phyloP scores from a whole-genome alignment of 306 rosid species.

The Cucumis cinereus region DNA sequence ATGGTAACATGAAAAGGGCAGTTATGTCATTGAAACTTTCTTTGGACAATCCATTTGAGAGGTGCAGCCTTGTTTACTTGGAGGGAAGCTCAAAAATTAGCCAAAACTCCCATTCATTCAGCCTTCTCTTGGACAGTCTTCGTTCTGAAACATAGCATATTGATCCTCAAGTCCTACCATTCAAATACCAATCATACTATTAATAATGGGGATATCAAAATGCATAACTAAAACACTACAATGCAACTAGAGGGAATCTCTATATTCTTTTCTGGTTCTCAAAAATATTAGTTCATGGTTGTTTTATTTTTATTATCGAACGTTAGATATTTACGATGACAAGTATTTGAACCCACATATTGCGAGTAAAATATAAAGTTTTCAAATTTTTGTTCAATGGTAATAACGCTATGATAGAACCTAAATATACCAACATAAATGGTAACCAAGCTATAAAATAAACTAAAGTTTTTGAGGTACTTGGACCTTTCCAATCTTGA shows the following conservation, averaged over 20 bases:
- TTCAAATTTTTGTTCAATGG: background rate
- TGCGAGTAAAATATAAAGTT: background rate
- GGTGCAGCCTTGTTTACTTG: background rate
- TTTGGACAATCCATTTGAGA: background rate
- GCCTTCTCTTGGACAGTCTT: background rate
- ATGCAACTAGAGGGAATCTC: background rate
- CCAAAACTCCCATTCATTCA: background rate
- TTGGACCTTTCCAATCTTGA: too few relatives aligned
- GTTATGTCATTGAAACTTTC: background rate
- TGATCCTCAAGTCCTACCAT: background rate
- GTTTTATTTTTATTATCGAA: background rate
- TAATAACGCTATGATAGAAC: too few relatives aligned
- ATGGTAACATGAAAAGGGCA: background rate
- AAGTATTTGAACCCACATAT: background rate
- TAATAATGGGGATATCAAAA: background rate
- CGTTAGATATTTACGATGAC: background rate
- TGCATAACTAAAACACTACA: background rate
- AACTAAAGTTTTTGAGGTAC: too few relatives aligned
- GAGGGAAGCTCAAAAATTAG: background rate
- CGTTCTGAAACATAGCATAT: background rate
- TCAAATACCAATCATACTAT: background rate
- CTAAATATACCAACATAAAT: too few relatives aligned
- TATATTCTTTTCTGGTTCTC: background rate
- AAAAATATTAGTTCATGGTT: background rate
- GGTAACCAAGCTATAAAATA: too few relatives aligned